Evolutionary conservation across 2,329 filamentous ascomycete species (phyloP).

Genomic region (Scedosporium dehoogii): DNA sequence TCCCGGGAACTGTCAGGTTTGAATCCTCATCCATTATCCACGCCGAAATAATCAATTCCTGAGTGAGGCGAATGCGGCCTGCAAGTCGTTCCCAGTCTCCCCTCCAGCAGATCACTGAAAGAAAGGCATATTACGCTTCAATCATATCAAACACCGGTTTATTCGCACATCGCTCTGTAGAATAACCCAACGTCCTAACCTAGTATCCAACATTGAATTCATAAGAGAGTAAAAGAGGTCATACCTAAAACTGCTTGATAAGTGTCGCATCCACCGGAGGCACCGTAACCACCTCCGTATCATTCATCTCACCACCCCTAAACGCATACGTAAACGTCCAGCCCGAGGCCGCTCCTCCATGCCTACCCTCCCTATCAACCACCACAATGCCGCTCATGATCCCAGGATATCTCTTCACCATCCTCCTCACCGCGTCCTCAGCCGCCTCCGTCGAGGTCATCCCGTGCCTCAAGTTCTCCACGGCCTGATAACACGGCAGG

Average conservation of each 20-base stretch:
- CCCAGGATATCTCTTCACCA: conserved; percentile 35
- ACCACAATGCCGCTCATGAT: conserved; percentile 41
- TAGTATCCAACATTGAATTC: not conserved
- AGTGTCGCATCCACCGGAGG: not conserved
- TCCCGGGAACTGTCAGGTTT: no score
- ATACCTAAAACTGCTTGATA: not conserved
- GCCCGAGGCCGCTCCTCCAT: conserved; percentile 40
- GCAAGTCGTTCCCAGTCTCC: no score
- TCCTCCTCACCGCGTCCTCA: conserved; percentile 38
- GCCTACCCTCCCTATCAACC: conserved; percentile 34
- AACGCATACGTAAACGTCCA: conserved; percentile 47
- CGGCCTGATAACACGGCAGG: conserved; percentile 46
- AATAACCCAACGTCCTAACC: no score
- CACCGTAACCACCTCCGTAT: conserved; percentile 33
- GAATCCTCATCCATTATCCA: no score
- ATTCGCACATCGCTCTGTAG: not conserved
- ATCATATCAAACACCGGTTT: no score
- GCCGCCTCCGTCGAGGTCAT: conserved; percentile 38
- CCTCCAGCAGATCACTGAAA: not conserved
- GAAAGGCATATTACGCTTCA: no score
- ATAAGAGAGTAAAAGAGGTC: not conserved
- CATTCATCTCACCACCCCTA: conserved; percentile 35
- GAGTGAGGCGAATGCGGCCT: no score
- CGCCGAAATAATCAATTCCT: no score
- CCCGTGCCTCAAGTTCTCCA: conserved; percentile 40